Evolutionary conservation across 805 yeast species (phyloP).

Genomic region (Vanderwaltozyma yarrowii): DNA sequence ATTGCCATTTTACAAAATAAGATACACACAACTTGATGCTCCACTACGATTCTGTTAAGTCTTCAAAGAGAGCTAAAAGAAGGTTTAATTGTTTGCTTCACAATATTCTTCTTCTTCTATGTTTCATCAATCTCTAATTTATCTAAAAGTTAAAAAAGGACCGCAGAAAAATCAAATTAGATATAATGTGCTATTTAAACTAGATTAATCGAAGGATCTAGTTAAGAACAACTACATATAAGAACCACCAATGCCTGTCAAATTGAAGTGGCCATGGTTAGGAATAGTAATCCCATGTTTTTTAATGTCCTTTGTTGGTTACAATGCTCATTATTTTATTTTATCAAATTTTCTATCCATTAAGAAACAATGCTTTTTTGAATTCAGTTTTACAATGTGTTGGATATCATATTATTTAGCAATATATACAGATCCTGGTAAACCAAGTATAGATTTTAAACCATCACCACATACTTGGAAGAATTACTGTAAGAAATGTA

Average conservation of each 20-base stretch:
- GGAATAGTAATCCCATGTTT: constrained; percentile 53
- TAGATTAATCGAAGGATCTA: too few species aligned
- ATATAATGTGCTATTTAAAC: too few species aligned
- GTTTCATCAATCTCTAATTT: too few species aligned
- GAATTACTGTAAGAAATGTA: constrained; percentile 61
- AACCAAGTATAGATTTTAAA: constrained; percentile 36
- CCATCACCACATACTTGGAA: constrained; percentile 38
- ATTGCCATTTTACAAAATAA: too few species aligned
- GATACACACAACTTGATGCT: too few species aligned
- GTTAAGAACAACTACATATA: too few species aligned
- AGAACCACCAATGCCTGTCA: constrained; percentile 29
- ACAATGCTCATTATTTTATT: constrained; percentile 50
- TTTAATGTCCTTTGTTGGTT: constrained; percentile 49
- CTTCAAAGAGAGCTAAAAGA: too few species aligned
- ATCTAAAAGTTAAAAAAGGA: too few species aligned
- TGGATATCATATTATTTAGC: constrained; percentile 75
- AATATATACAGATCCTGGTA: constrained; percentile 55
- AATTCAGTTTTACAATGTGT: constrained; percentile 40
- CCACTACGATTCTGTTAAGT: too few species aligned
- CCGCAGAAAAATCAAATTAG: too few species aligned
- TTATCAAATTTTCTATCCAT: constrained; percentile 35
- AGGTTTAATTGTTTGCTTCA: too few species aligned
- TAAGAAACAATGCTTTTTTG: constrained; percentile 36
- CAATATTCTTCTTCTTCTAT: too few species aligned
- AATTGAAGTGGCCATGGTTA: constrained; percentile 39